Base-by-base conservation (phyloP, 106 monocot species). In the Dioscorea alata region DNA sequence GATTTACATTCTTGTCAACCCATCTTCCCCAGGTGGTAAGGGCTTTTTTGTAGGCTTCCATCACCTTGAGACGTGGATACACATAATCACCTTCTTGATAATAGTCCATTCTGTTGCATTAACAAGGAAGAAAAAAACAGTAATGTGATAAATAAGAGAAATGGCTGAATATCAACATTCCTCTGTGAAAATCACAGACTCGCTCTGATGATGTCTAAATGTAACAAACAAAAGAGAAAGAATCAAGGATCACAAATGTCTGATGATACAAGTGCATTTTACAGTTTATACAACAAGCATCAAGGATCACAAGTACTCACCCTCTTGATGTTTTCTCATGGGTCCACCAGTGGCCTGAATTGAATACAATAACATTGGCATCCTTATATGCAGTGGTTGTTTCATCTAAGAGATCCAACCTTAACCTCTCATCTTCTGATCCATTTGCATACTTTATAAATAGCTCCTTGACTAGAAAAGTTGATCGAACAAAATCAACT, bases 321-420 rank as follows among this genome's bases (percentile, higher is more conserved):
- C 95, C 95, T 74, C 52, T 80, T 23, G 88, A 89, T 33, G 92
- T 92, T 76, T 97, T 89, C 70, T 84, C 84, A 85, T 92, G 91
- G 58, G 91, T 96, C 95, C 95, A 96, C 95, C 95, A 96, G 66
- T 97, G 96, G 17, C 91, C 96, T 12, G 96, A 92, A 74, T 97
- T 97, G 80, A 97, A 97, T 65, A 97, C 80, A 71, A 89, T 50
- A 57, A 97, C 70, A 72, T 92, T 80, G 8, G 96, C 91, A 50
- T 70, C 65, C 33, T 54, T 73, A 61, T 92, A 92, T 50, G 86
- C 80, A 58, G 61, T 12, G 23, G 80, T 82, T 32, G 92, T 79
- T 21, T 76, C 86, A 56, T 97, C 96, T 54, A 92, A 50, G 16
- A 86, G 18, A 80, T 97, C 96, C 76, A 97, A 78, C 65, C 84